Evolutionary conservation across 768 basidiomycete species (phyloP), one percentile per base, ranked within the genome.

Genomic region (Suillus plorans): DNA sequence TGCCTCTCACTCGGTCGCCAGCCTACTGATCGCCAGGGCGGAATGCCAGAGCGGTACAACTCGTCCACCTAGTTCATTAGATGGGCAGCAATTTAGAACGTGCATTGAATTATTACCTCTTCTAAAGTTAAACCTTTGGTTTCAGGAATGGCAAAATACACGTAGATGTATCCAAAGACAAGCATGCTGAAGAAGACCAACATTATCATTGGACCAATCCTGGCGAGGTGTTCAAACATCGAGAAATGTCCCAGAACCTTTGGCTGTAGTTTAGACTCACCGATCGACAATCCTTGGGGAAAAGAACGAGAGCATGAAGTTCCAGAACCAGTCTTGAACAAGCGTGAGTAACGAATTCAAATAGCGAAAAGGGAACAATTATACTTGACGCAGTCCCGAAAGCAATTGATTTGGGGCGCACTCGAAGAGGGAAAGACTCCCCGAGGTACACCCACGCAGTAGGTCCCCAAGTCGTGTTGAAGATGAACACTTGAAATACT

Each of bases 401-500:
- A 0, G 91, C 91, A 71, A 93, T 92, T 67, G 84, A 80, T 74
- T 92, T 92, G 7, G 92, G 84, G 63, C 91, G 84, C 56, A 94
- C 89, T 56, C 90, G 87, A 25, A 93, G 85, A 16, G 91, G 92
- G 84, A 92, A 93, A 22, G 86, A 88, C 79, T 92, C 90, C 60
- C 89, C 89, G 41, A 91, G 83, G 70, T 90, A 90, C 7, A 90
- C 89, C 86, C 86, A 88, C 68, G 89, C 89, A 41, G 85, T 88
- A 8, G 89, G 88, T 14, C 90, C 90, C 90, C 90, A 92, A 78
- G 90, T 91, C 65, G 88, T 83, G 3, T 85, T 85, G 74, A 84
- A 92, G 12, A 84, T 82, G 69, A 88, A 85, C 34, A 93, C 89
- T 61, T 92, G 90, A 31, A 92, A 75, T 22, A 92, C 84, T 0